Conservation (phyloP, 345 rosid genomes). For the Eucalyptus caleyi region DNA sequence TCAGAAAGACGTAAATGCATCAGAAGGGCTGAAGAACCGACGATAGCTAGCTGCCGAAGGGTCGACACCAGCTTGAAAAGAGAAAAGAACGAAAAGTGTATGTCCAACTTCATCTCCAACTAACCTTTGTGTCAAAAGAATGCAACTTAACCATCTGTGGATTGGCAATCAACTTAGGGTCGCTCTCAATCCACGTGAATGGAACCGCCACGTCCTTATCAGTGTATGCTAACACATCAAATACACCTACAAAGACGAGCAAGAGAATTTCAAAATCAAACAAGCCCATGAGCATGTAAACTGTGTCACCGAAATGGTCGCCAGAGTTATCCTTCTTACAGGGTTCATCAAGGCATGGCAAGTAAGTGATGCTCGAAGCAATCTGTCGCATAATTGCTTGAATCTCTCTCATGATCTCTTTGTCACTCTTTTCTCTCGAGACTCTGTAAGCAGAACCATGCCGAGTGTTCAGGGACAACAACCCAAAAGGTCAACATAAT, state of each 20-base stretch:
- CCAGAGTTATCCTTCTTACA: conserved; percentile 28
- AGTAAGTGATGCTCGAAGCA: conserved; percentile 87
- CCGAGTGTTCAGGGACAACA: not conserved
- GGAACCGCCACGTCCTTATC: conserved; percentile 88
- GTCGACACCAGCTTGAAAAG: not conserved
- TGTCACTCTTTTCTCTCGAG: conserved; percentile 92
- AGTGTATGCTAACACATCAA: conserved; percentile 91
- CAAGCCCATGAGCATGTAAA: not conserved
- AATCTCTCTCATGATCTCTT: conserved; percentile 93
- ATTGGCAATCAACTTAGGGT: conserved; percentile 86
- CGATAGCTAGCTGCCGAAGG: not conserved
- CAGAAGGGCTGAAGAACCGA: not conserved
- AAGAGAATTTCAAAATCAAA: not conserved
- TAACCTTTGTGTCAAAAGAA: conserved; percentile 89
- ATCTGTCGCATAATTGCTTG: conserved; percentile 95
- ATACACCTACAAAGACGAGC: conserved; percentile 45
- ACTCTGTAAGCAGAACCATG: conserved; percentile 26
- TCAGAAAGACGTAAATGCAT: not conserved
- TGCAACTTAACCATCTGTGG: conserved; percentile 99
- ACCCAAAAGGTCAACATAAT: not conserved
- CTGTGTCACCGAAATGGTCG: not conserved
- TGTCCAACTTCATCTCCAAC: not conserved
- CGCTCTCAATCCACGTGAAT: conserved; percentile 94
- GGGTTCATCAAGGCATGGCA: conserved; percentile 94
- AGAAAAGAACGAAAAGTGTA: not conserved